phyloP scores from a whole-genome alignment of 306 rosid species.

The Sicyos edulis region DNA sequence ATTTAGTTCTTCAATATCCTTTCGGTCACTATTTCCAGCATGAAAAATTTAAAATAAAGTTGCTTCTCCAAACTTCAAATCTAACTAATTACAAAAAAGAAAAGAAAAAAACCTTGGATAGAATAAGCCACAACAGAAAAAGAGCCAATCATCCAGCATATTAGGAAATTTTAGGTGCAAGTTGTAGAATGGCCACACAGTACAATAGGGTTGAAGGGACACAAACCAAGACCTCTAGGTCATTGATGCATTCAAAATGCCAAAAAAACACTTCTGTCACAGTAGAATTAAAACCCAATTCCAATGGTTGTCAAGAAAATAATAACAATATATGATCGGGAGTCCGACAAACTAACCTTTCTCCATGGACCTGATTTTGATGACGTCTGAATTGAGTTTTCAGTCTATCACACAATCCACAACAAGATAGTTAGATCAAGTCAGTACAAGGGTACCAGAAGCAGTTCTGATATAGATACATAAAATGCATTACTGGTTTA shows the following conservation, averaged over 20 bases:
- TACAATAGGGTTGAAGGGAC: too few species aligned
- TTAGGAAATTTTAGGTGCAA: not conserved
- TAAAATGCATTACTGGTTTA: conserved; percentile 25
- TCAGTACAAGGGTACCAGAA: conserved; percentile 20
- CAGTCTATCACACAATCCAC: conserved; percentile 44
- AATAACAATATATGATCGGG: not conserved
- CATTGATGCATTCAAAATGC: too few species aligned
- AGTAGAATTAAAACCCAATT: not conserved
- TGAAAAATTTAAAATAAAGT: too few species aligned
- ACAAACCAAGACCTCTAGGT: too few species aligned
- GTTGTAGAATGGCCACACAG: not conserved
- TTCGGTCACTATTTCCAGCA: too few species aligned
- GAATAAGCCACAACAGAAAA: too few species aligned
- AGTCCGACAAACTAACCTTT: conserved; percentile 53
- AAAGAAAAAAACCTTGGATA: too few species aligned
- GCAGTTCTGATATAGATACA: conserved; percentile 17
- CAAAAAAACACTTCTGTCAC: too few species aligned
- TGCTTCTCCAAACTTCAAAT: too few species aligned
- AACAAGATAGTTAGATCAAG: conserved; percentile 22
- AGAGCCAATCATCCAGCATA: not conserved
- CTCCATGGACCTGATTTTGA: conserved; percentile 98
- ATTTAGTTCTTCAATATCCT: too few species aligned
- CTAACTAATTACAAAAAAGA: too few species aligned
- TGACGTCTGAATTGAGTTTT: conserved; percentile 62
- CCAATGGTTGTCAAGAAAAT: not conserved